Percentiles rank a stretch among this genome's conserved stretches.
Conservation (phyloP, 805 yeast genomes). For the Candida palmyrensis region DNA sequence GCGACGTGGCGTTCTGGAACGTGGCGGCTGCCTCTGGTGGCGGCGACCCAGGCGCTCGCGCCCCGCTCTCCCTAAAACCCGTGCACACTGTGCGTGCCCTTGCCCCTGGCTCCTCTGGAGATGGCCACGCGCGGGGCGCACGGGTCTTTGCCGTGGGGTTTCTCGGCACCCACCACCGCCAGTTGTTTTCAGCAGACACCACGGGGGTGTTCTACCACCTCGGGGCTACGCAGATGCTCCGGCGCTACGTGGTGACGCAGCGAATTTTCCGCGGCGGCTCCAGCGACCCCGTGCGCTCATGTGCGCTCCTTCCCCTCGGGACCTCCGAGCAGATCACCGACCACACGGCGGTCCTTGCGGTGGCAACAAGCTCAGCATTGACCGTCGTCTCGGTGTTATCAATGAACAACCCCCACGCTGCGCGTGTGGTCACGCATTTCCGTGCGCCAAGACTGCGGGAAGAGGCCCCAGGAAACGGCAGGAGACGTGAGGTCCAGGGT, state of each 20-base stretch:
- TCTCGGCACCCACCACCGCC: conserved; percentile 21
- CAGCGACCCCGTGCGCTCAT: conserved; percentile 19
- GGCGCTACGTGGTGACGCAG: conserved; percentile 41
- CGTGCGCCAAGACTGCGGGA: not conserved
- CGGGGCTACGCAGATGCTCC: conserved; percentile 53
- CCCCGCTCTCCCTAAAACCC: conserved; percentile 2
- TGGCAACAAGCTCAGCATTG: conserved; percentile 48
- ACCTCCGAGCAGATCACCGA: conserved; percentile 51
- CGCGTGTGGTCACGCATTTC: conserved; percentile 3
- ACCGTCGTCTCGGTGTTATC: conserved; percentile 48
- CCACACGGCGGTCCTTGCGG: conserved; percentile 52
- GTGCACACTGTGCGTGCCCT: conserved; percentile 18
- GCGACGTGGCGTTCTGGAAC: conserved; percentile 69
- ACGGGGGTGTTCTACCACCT: conserved; percentile 56
- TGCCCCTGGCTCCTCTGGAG: conserved; percentile 14
- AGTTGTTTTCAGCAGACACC: conserved; percentile 26
- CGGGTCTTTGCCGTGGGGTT: conserved; percentile 23
- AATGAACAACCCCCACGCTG: conserved; percentile 31
- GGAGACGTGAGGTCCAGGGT: no score
- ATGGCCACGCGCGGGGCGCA: conserved; percentile 24
- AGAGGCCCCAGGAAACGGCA: no score
- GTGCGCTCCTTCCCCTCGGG: conserved; percentile 58
- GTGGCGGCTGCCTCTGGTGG: conserved; percentile 10
- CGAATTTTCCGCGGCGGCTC: conserved; percentile 43
- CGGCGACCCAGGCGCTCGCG: not conserved